Evolutionary conservation across 129 eudicot species (phyloP).

Genomic region (Helichrysum umbraculigerum): DNA sequence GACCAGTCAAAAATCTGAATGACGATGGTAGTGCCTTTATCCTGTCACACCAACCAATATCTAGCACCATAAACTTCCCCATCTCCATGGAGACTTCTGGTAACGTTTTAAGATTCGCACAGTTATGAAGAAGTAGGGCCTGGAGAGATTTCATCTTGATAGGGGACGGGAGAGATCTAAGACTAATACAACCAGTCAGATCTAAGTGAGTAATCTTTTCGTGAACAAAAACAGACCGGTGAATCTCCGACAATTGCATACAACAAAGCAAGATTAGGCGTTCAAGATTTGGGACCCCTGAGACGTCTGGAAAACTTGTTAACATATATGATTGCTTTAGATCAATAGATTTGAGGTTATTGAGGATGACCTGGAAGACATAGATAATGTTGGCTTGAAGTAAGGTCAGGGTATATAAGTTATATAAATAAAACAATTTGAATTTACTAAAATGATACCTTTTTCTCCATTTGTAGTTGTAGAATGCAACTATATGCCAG

Average conservation of each 20-base stretch:
- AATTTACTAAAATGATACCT: neutral
- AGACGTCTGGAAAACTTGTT: slow-evolving; percentile 10
- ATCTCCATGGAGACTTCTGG: slow-evolving; percentile 14
- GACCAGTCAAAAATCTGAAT: neutral
- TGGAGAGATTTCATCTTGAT: slow-evolving; percentile 20
- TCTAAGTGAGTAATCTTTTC: neutral
- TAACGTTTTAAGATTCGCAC: neutral
- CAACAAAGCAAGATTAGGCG: neutral
- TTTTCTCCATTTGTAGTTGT: neutral
- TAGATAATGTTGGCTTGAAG: neutral
- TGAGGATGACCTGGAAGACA: neutral
- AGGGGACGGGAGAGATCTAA: neutral
- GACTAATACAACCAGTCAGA: neutral
- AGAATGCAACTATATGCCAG: neutral
- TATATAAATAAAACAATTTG: neutral
- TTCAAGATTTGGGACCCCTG: slow-evolving; percentile 6
- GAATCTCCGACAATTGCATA: neutral
- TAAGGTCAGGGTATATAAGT: neutral
- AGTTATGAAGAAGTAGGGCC: neutral
- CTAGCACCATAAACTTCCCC: slow-evolving; percentile 2
- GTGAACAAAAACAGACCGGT: neutral
- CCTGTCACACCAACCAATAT: neutral
- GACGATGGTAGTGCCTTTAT: slow-evolving; percentile 15
- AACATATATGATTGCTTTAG: neutral
- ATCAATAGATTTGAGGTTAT: slow-evolving; percentile 6